Base-by-base conservation (phyloP, 768 basidiomycete genomes). In the Suillus spraguei region DNA sequence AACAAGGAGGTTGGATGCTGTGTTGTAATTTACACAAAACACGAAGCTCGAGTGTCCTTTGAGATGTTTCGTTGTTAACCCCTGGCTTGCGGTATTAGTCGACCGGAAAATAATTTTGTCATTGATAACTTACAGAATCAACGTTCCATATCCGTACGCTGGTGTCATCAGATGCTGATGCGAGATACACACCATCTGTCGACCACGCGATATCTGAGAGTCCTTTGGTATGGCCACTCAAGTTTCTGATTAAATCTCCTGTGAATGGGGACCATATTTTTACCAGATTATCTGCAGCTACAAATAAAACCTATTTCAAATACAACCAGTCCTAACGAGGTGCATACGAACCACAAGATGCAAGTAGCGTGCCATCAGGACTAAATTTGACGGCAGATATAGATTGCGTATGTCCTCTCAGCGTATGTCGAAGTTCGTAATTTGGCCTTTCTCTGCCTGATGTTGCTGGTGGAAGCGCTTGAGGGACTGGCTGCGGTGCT, bases 361-460 rank as follows among this genome's bases (percentile, higher is more conserved):
- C 94, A 24, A 97, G 80, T 17, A 89, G 77, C 24, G 84, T 85
- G 11, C 96, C 96, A 72, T 97, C 92, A 0, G 91, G 91, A 70
- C 94, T 94, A 75, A 97, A 98, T 74, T 93, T 94, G 64, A 96
- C 88, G 22, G 94, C 88, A 35, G 95, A 95, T 60, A 97, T 89
- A 0, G 91, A 89, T 70, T 86, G 85, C 7, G 87, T 88, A 72
- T 98, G 95, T 0, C 94, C 96, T 3, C 79, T 77, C 41, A 95
- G 80, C 1, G 84, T 85, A 74, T 90, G 86, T 56, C 81, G 80
- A 3, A 89, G 83, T 68, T 85, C 79, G 71, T 94, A 94, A 67
- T 88, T 82, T n/a, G 91, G 91, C 65, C 79, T 66, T 61, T 72
- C 74, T 46, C 76, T 76, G 24, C 55, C 4, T 58, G 56, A 41